Evolutionary conservation across 495 filamentous ascomycete genomes (phyloP).

Genomic region (Trichocladium antarcticum): DNA sequence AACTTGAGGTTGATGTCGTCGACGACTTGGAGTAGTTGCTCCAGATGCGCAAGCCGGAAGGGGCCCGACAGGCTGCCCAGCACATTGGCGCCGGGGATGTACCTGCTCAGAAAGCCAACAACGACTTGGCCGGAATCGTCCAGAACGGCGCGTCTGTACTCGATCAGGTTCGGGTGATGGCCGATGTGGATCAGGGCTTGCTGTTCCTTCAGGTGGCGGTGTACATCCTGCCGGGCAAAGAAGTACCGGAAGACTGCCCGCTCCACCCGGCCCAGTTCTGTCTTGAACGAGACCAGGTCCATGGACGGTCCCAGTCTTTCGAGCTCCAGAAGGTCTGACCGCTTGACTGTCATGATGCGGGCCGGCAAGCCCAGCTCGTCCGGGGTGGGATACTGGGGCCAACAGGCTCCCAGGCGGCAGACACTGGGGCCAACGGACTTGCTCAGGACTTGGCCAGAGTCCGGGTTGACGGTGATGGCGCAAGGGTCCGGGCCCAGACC

Average conservation of each 20-base stretch:
- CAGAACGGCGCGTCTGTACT: neutral
- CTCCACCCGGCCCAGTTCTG: neutral
- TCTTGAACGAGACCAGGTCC: neutral
- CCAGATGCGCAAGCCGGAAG: slow-evolving; percentile 7
- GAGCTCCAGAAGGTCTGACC: neutral
- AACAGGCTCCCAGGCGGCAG: neutral
- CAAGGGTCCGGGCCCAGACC: neutral
- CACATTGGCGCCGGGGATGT: neutral
- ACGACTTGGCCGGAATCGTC: neutral
- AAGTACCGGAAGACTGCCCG: neutral
- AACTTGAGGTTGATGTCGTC: slow-evolving; percentile 7
- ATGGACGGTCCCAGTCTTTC: neutral
- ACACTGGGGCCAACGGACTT: neutral
- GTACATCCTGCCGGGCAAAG: neutral
- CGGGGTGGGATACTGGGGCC: neutral
- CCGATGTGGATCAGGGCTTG: neutral
- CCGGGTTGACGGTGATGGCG: neutral
- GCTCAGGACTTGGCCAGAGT: neutral
- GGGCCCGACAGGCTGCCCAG: neutral
- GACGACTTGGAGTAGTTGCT: slow-evolving; percentile 3
- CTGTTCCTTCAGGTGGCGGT: neutral
- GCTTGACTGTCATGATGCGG: neutral
- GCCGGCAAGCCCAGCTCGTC: neutral
- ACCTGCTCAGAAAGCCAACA: neutral
- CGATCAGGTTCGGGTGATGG: neutral